A percentile compares a stretch with the other conserved stretches of the same genome.
These are phyloP conservation scores for Aspergillus chevalieri DNA, from an alignment of 2,329 filamentous ascomycete genomes.

Conservation along the genomic window DNA sequence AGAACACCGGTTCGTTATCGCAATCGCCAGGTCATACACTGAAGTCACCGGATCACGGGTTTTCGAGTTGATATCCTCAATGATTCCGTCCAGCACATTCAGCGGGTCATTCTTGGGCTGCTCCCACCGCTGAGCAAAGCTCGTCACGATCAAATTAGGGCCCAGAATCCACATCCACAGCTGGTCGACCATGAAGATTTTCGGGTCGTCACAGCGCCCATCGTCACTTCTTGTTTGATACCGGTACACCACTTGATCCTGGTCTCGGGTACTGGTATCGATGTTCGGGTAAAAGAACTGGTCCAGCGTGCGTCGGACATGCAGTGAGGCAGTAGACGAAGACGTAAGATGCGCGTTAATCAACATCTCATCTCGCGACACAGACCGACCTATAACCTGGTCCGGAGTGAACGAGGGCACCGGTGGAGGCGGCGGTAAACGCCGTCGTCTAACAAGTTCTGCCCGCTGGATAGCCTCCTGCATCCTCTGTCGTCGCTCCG, in stretches of 20 bases:
- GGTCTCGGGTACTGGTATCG: conserved; percentile 53
- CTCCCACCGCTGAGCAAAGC: conserved; percentile 35
- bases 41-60: conserved; percentile 54
- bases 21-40: conserved; percentile 57
- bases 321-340: conserved; percentile 34
- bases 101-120: conserved; percentile 58
- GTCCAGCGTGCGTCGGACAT: conserved; percentile 58
- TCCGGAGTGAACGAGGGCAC: conserved; percentile 8
- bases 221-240: conserved; percentile 43
- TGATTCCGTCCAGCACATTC: conserved; percentile 56
- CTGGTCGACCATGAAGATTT: conserved; percentile 64
- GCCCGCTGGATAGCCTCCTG: conserved; percentile 45
- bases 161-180: conserved; percentile 60
- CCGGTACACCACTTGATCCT: conserved; percentile 60
- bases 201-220: conserved; percentile 39
- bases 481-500: conserved; percentile 51
- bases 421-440: neutral
- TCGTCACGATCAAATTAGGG: conserved; percentile 52
- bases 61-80: conserved; percentile 61
- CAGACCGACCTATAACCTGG: conserved; percentile 23
- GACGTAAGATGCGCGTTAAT: conserved; percentile 32
- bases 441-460: conserved; percentile 11
- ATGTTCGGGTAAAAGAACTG: conserved; percentile 61
- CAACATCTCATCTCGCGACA: conserved; percentile 29
- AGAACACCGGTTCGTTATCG: conserved; percentile 56